Evolutionary conservation across 169 alveolate genomes (phyloP).

Genomic region (Cryptosporidium felis): DNA sequence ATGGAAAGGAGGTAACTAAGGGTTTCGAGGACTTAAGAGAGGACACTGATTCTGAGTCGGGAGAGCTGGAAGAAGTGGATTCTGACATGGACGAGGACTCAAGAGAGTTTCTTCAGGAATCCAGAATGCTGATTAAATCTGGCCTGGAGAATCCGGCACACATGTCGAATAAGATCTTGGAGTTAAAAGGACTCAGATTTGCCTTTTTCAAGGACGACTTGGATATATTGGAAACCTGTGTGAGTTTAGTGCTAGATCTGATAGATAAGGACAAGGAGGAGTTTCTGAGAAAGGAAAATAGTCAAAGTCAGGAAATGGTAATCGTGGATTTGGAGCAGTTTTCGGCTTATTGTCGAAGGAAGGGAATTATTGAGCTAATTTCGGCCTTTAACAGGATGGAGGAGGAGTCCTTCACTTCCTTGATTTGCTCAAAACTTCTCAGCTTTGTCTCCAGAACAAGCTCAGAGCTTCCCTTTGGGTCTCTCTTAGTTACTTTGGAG

Average conservation of each 20-base stretch:
- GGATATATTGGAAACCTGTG: slow-evolving; percentile 10
- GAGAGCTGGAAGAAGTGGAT: not conserved
- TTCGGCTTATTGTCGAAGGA: not conserved
- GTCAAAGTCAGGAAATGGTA: not conserved
- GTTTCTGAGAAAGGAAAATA: not conserved
- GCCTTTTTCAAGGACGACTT: slow-evolving; percentile 61
- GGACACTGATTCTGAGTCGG: not conserved
- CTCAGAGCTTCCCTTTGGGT: slow-evolving; percentile 15
- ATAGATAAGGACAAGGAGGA: not conserved
- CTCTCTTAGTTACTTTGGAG: slow-evolving; percentile 54
- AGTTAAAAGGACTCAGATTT: slow-evolving; percentile 61
- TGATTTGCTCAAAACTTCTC: slow-evolving; percentile 17
- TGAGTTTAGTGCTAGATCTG: not conserved
- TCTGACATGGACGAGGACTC: not conserved
- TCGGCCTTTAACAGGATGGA: slow-evolving; percentile 46
- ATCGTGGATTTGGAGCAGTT: not conserved
- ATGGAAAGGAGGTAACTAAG: not conserved
- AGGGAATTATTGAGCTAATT: slow-evolving; percentile 23
- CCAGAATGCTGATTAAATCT: slow-evolving; percentile 10
- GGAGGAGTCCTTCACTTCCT: not conserved
- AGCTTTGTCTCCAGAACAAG: not conserved
- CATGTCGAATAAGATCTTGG: slow-evolving; percentile 50
- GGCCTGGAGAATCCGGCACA: slow-evolving; percentile 44
- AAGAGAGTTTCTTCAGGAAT: slow-evolving; percentile 13
- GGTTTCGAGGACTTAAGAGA: not conserved